phyloP scores from a whole-genome alignment of 495 filamentous ascomycete genomes.

The Penicillium riverlandense region DNA sequence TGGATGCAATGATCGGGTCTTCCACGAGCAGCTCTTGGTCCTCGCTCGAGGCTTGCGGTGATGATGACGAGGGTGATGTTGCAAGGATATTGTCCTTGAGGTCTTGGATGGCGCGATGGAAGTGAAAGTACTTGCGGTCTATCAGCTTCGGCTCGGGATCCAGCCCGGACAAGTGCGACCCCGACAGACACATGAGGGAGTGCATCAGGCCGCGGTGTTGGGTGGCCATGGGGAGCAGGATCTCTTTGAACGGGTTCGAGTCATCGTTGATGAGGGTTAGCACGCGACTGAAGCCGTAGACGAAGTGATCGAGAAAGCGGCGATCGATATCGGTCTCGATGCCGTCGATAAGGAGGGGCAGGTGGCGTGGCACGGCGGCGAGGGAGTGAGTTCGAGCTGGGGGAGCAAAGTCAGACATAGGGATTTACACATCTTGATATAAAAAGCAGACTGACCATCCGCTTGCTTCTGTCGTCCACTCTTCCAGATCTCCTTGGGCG shows the following conservation, averaged over 20 bases:
- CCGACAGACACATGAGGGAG: slow-evolving; percentile 78
- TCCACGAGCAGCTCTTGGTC: slow-evolving; percentile 37
- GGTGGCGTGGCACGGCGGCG: slow-evolving; percentile 45
- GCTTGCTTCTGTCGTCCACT: slow-evolving; percentile 71
- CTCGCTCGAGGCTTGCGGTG: slow-evolving; percentile 9
- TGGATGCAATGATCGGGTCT: slow-evolving; percentile 64
- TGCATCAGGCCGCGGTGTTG: slow-evolving; percentile 86
- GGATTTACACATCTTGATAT: neutral
- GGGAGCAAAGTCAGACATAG: slow-evolving; percentile 10
- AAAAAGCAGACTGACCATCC: slow-evolving; percentile 48
- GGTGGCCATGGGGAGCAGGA: slow-evolving; percentile 79
- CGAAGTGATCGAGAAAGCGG: slow-evolving; percentile 81
- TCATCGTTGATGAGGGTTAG: slow-evolving; percentile 78
- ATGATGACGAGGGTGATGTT: slow-evolving; percentile 17
- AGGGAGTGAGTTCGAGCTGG: slow-evolving; percentile 29
- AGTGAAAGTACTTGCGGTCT: slow-evolving; percentile 43
- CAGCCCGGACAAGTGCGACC: slow-evolving; percentile 62
- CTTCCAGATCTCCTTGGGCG: slow-evolving; percentile 81
- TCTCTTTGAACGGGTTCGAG: slow-evolving; percentile 83
- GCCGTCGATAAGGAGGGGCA: slow-evolving; percentile 75
- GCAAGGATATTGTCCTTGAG: slow-evolving; percentile 34
- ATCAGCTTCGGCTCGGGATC: slow-evolving; percentile 37
- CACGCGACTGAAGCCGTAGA: slow-evolving; percentile 70
- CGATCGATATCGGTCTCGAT: slow-evolving; percentile 81
- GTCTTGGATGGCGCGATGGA: slow-evolving; percentile 38